These are phyloP conservation scores for Arctium lappa DNA, from an alignment of 129 eudicot genomes.

Conservation along the genomic window DNA sequence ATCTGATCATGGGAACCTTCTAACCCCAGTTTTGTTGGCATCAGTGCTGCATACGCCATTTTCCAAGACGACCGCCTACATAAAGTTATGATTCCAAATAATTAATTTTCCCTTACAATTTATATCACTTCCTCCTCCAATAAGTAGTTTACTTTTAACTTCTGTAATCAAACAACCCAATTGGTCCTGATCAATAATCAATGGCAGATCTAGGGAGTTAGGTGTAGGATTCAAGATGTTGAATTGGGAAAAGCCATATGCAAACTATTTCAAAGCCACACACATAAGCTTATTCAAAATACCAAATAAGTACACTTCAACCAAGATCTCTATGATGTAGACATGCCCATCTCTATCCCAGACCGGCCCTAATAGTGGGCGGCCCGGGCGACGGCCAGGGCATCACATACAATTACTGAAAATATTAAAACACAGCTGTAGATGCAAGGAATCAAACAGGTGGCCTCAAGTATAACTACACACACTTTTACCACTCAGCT, in stretches of 20 bases:
- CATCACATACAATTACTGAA: too few relatives aligned
- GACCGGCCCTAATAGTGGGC: too few relatives aligned
- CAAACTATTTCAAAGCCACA: neutral
- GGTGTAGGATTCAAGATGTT: neutral
- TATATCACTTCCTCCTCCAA: neutral
- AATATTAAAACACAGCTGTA: too few relatives aligned
- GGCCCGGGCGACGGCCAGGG: too few relatives aligned
- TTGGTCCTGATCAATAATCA: neutral
- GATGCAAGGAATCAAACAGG: too few relatives aligned
- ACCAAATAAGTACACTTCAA: neutral
- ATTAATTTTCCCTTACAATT: neutral
- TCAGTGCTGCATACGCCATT: slow-evolving; percentile 35
- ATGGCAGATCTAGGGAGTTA: neutral
- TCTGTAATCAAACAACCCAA: neutral
- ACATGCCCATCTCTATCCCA: neutral
- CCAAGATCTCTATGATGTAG: neutral
- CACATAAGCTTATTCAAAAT: neutral
- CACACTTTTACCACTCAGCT: too few relatives aligned
- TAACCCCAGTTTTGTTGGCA: slow-evolving; percentile 34
- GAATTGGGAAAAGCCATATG: neutral
- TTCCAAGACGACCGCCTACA: slow-evolving; percentile 1
- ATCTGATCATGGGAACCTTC: slow-evolving; percentile 32
- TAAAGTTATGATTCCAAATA: neutral
- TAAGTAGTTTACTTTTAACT: neutral
- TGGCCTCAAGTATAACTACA: too few relatives aligned